Evolutionary conservation across 2,329 filamentous ascomycete species (phyloP).

Genomic region (Clonostachys chloroleuca): DNA sequence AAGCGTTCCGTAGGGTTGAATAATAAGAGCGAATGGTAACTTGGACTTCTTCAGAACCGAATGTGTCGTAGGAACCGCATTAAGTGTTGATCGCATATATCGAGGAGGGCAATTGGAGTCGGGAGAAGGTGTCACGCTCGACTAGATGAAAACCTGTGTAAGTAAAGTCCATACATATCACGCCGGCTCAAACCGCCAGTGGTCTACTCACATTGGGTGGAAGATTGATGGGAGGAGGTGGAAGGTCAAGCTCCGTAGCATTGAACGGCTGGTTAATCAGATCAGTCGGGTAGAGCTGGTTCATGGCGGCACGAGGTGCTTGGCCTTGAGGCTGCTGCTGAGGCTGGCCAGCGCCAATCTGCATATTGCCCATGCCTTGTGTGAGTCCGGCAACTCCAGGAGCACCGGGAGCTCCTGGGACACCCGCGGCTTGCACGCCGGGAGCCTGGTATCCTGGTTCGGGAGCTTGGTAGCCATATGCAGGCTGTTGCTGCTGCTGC

Average conservation of each 20-base stretch:
- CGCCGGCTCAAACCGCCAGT: background rate
- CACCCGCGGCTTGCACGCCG: slow-evolving; percentile 22
- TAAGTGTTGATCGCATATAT: slow-evolving; percentile 92
- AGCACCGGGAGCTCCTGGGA: slow-evolving; percentile 13
- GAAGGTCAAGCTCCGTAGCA: slow-evolving; percentile 84
- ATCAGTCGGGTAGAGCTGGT: slow-evolving; percentile 90
- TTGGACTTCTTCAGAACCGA: slow-evolving; percentile 95
- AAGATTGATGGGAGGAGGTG: slow-evolving; percentile 85
- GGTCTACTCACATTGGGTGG: slow-evolving; percentile 76
- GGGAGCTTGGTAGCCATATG: slow-evolving; percentile 60
- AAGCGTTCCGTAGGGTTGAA: slow-evolving; percentile 90
- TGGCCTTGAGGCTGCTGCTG: slow-evolving; percentile 42
- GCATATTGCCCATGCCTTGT: slow-evolving; percentile 82
- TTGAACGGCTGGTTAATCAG: slow-evolving; percentile 91
- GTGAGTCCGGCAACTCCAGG: slow-evolving; percentile 68
- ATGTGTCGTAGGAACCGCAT: slow-evolving; percentile 87
- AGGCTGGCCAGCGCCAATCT: slow-evolving; percentile 51
- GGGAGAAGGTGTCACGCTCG: slow-evolving; percentile 86
- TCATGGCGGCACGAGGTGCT: slow-evolving; percentile 52
- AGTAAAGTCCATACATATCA: slow-evolving; percentile 25
- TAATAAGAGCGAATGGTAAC: slow-evolving; percentile 90
- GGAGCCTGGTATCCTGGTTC: slow-evolving; percentile 61
- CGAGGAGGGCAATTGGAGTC: slow-evolving; percentile 88
- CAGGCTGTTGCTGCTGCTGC: slow-evolving; percentile 26
- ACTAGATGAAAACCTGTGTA: slow-evolving; percentile 38